These are phyloP conservation scores for Letharia lupina DNA, from an alignment of 495 filamentous ascomycete species.

Conservation along the genomic window DNA sequence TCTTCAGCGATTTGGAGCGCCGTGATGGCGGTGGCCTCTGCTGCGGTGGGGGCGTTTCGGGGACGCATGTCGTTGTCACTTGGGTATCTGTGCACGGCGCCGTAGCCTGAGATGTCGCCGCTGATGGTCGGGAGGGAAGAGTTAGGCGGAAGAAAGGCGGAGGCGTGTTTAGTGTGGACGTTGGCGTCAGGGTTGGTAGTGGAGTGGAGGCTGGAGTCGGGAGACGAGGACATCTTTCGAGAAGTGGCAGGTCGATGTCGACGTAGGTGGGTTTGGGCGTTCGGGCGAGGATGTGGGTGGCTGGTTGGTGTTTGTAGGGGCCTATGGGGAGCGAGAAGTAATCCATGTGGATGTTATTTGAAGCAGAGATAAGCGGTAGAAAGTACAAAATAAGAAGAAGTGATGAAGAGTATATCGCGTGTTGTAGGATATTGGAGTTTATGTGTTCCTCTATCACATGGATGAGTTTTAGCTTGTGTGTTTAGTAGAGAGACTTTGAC, in stretches of 20 bases:
- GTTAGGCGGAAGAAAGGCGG: not conserved
- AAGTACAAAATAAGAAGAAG: not conserved
- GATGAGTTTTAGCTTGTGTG: not conserved
- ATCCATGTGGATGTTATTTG: not conserved
- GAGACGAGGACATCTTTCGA: not conserved
- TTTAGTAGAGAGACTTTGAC: not conserved
- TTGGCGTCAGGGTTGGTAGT: not conserved
- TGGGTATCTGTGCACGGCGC: not conserved
- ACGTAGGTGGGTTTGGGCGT: not conserved
- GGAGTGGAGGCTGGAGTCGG: not conserved
- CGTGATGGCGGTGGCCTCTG: not conserved
- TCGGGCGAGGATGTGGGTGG: not conserved
- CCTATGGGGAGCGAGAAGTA: not conserved
- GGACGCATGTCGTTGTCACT: not conserved
- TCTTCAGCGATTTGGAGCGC: not conserved
- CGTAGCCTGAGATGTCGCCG: not conserved
- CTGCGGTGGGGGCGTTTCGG: not conserved
- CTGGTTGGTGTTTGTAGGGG: not conserved
- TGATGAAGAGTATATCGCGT: not conserved
- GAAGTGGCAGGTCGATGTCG: not conserved
- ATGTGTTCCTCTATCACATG: not conserved
- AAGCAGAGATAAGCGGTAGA: not conserved
- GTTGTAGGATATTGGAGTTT: not conserved
- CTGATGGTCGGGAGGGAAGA: not conserved
- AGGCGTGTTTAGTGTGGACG: not conserved